Conservation (phyloP, 2,329 filamentous ascomycete genomes). For the Pyrenophora seminiperda region DNA sequence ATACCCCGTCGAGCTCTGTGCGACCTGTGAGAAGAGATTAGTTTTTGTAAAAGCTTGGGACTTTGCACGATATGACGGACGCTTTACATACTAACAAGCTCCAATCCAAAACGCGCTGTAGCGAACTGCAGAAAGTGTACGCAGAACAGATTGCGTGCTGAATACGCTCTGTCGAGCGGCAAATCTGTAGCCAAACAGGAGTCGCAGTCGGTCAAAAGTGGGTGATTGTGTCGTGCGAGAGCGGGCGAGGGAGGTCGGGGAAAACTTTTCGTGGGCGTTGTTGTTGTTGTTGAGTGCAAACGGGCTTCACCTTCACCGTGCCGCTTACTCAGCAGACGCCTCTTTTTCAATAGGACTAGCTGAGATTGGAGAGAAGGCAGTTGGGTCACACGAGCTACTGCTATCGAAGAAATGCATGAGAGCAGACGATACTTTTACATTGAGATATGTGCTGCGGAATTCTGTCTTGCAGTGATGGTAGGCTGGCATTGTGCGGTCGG, state of each 20-base stretch:
- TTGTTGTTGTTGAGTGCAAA: background rate
- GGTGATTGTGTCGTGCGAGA: background rate
- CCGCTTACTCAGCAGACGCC: background rate
- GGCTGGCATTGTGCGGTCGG: background rate
- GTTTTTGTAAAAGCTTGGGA: background rate
- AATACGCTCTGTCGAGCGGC: background rate
- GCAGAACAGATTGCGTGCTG: background rate
- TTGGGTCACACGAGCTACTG: background rate
- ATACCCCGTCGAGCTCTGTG: background rate
- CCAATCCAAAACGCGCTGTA: background rate
- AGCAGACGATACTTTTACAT: background rate
- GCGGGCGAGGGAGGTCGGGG: background rate
- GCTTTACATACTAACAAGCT: background rate
- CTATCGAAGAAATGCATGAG: background rate
- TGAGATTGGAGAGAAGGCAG: background rate
- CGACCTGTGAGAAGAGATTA: background rate
- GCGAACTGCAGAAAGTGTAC: background rate
- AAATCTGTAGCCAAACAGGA: background rate
- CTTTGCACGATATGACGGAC: background rate
- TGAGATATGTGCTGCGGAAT: background rate
- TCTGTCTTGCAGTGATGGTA: background rate
- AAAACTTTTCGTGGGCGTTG: background rate
- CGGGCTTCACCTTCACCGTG: conserved; percentile 1
- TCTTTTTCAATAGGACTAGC: background rate
- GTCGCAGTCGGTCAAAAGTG: background rate